Percentiles rank a stretch among this genome's conserved stretches.
phyloP scores from a whole-genome alignment of 306 rosid genomes.

The Cucumis melo region DNA sequence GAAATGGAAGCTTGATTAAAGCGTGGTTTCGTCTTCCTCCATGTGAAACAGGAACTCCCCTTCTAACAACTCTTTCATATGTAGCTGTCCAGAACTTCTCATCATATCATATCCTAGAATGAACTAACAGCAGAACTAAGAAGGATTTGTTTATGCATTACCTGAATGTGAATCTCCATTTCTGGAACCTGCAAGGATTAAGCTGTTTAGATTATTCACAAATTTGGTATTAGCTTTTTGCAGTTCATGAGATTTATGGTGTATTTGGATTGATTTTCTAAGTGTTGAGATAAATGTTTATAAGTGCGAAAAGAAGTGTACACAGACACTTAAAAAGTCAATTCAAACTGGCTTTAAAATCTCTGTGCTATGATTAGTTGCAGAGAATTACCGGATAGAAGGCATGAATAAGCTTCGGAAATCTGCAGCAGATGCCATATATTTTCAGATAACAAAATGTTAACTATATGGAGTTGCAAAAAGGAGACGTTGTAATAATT shows the following conservation, averaged over 20 bases:
- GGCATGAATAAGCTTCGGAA: constrained; percentile 52
- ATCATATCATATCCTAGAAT: not conserved
- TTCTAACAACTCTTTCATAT: constrained; percentile 44
- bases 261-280: too few species aligned
- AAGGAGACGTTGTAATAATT: too few species aligned
- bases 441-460: not conserved
- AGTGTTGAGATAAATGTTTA: too few species aligned
- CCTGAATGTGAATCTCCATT: constrained; percentile 32
- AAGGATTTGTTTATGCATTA: constrained; percentile 3
- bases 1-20: constrained; percentile 45
- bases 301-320: too few species aligned
- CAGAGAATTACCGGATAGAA: constrained; percentile 40
- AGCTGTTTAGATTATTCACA: not conserved
- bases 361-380: too few species aligned
- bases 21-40: constrained; percentile 40
- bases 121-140: not conserved
- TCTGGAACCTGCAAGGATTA: constrained; percentile 28
- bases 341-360: too few species aligned
- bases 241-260: too few species aligned
- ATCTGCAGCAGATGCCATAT: constrained; percentile 39
- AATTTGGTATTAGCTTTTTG: not conserved
- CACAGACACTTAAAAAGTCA: too few species aligned
- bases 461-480: too few species aligned
- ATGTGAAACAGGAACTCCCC: constrained; percentile 47
- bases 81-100: constrained; percentile 21